A percentile compares a stretch with the other conserved stretches of the same genome.
phyloP scores from a whole-genome alignment of 23 red algal genomes.

The Rhodosorus marinus region DNA sequence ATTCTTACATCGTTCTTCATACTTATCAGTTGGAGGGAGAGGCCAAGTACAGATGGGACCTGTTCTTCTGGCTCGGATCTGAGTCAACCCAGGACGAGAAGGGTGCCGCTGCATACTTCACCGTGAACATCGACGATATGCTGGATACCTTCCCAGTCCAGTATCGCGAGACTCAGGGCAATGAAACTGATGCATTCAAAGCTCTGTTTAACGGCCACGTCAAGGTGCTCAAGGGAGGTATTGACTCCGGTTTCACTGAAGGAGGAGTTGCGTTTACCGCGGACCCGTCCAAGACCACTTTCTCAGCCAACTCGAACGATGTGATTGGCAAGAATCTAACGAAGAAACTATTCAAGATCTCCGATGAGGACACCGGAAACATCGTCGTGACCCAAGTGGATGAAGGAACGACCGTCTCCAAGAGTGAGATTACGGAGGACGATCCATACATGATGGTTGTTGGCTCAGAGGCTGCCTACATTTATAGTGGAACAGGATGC shows the following conservation, averaged over 20 bases:
- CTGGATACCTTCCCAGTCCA: constrained; percentile 37
- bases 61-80: constrained; percentile 42
- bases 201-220: constrained; percentile 12
- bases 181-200: constrained; percentile 23
- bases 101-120: constrained; percentile 43
- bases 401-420: not conserved
- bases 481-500: not conserved
- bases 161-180: constrained; percentile 41
- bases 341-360: not conserved
- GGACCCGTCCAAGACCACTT: not conserved
- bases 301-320: not conserved
- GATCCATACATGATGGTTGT: not conserved
- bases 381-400: not conserved
- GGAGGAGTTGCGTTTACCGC: not conserved
- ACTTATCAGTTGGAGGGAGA: constrained; percentile 1
- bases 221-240: not conserved
- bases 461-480: not conserved
- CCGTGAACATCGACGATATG: constrained; percentile 58
- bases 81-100: constrained; percentile 43
- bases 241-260: not conserved
- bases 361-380: not conserved
- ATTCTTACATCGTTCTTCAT: constrained; percentile 40
- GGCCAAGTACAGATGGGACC: constrained; percentile 13
- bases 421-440: not conserved
- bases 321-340: not conserved